A percentile compares a stretch with the other conserved stretches of the same genome.
These are phyloP conservation scores for Pneumocystis carinii DNA, from an alignment of 1,139 yeast species.

Conservation along the genomic window DNA sequence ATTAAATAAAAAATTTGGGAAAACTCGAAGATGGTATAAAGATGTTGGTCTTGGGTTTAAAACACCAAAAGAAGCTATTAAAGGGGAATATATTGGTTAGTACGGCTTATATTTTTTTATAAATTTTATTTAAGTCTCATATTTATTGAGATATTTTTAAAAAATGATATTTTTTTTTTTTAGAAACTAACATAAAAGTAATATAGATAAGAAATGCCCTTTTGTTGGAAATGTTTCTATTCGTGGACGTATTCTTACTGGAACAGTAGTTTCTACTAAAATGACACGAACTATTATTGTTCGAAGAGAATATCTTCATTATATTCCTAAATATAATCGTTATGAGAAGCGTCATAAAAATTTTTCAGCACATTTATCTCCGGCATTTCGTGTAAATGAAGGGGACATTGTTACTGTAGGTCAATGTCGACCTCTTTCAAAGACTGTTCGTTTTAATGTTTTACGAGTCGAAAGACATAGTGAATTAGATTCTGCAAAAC, in stretches of 20 bases:
- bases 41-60: slow-evolving; percentile 99
- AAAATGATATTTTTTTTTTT: neutral
- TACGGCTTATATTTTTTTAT: neutral
- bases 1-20: slow-evolving; percentile 82
- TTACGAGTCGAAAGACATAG: slow-evolving; percentile 76
- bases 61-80: slow-evolving; percentile 98
- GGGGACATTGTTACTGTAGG: slow-evolving; percentile 99
- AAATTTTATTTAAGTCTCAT: neutral
- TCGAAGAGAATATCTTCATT: slow-evolving; percentile 99
- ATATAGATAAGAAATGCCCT: slow-evolving; percentile 88
- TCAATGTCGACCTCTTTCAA: slow-evolving; percentile 99
- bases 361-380: slow-evolving; percentile 98
- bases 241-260: slow-evolving; percentile 97
- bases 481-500: slow-evolving; percentile 64
- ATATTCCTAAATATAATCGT: slow-evolving; percentile 99
- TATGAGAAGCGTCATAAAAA: slow-evolving; percentile 99
- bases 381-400: slow-evolving; percentile 99
- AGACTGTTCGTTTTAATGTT: slow-evolving; percentile 98
- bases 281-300: slow-evolving; percentile 99
- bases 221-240: slow-evolving; percentile 92
- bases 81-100: slow-evolving; percentile 81
- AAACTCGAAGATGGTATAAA: slow-evolving; percentile 93
- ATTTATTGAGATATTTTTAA: neutral
- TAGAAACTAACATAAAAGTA: neutral
- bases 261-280: slow-evolving; percentile 97